phyloP scores from a whole-genome alignment of 1,284 basidiomycete species.

The Volvariella volvacea region DNA sequence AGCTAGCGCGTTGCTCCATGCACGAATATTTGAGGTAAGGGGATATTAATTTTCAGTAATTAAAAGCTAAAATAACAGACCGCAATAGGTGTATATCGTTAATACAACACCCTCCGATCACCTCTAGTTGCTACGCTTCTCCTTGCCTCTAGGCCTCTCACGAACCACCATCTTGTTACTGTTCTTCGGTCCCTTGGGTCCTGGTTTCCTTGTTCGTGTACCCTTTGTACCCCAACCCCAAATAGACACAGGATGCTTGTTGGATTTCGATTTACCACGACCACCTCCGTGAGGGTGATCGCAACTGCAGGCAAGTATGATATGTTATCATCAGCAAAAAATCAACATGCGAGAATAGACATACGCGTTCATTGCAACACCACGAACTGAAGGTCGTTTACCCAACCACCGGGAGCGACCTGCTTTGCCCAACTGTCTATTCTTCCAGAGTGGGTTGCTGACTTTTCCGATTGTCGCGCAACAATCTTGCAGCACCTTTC shows the following conservation, averaged over 20 bases:
- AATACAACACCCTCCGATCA: too few species aligned
- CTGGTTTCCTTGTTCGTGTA: conserved; percentile 87
- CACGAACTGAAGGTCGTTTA: conserved; percentile 81
- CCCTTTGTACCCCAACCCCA: conserved; percentile 94
- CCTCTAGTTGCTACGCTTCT: conserved; percentile 41
- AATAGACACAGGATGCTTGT: conserved; percentile 87
- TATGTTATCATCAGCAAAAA: neutral
- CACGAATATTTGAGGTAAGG: too few species aligned
- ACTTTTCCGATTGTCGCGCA: conserved; percentile 90
- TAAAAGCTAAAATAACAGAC: too few species aligned
- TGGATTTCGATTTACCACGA: conserved; percentile 95
- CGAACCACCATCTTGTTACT: conserved; percentile 94
- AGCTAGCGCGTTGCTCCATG: too few species aligned
- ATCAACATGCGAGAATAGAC: conserved; percentile 22
- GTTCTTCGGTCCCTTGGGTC: conserved; percentile 77
- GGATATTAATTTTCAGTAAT: too few species aligned
- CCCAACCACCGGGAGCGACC: conserved; percentile 89
- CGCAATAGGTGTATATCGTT: too few species aligned
- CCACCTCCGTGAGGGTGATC: conserved; percentile 99
- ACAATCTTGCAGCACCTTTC: conserved; percentile 79
- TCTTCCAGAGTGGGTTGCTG: conserved; percentile 90
- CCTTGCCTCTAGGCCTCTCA: conserved; percentile 82
- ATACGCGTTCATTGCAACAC: conserved; percentile 97
- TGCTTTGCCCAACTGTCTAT: conserved; percentile 84
- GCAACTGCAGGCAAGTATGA: conserved; percentile 33